These are phyloP conservation scores for Phylloporus arenicola DNA, from an alignment of 768 basidiomycete species.

Conservation along the genomic window DNA sequence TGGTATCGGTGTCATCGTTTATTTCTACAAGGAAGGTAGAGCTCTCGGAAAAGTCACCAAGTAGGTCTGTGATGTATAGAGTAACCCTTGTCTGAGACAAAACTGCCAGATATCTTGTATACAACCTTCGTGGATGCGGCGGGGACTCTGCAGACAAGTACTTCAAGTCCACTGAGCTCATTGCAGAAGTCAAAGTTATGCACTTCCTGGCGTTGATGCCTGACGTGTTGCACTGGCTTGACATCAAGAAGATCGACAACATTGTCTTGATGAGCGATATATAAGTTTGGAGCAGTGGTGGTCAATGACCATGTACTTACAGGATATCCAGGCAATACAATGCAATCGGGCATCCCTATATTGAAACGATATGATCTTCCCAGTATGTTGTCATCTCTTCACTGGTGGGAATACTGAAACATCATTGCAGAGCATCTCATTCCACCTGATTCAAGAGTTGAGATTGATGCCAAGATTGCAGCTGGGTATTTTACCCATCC, in stretches of 20 bases:
- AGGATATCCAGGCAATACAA: constrained; percentile 72
- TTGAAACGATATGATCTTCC: constrained; percentile 82
- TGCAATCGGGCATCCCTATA: constrained; percentile 89
- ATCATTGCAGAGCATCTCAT: constrained; percentile 64
- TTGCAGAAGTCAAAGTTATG: constrained; percentile 95
- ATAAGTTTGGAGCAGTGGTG: constrained; percentile 23
- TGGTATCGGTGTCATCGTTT: constrained; percentile 89
- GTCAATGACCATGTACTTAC: background rate
- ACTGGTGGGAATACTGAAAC: background rate
- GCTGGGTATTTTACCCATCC: constrained; percentile 77
- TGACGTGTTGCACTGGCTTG: constrained; percentile 92
- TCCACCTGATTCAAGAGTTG: constrained; percentile 84
- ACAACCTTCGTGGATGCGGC: constrained; percentile 92
- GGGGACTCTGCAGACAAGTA: constrained; percentile 92
- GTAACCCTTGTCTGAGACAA: background rate
- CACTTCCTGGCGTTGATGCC: constrained; percentile 95
- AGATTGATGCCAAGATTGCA: constrained; percentile 95
- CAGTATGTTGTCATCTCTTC: constrained; percentile 34
- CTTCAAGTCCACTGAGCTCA: constrained; percentile 89
- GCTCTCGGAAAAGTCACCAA: constrained; percentile 93
- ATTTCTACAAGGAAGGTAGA: constrained; percentile 92
- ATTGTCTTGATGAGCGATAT: constrained; percentile 92
- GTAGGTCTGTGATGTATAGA: constrained; percentile 34
- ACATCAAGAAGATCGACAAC: constrained; percentile 82
- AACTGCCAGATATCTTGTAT: constrained; percentile 72